Evolutionary conservation across 2,329 filamentous ascomycete genomes (phyloP).

Genomic region (Microdochium bolleyi): DNA sequence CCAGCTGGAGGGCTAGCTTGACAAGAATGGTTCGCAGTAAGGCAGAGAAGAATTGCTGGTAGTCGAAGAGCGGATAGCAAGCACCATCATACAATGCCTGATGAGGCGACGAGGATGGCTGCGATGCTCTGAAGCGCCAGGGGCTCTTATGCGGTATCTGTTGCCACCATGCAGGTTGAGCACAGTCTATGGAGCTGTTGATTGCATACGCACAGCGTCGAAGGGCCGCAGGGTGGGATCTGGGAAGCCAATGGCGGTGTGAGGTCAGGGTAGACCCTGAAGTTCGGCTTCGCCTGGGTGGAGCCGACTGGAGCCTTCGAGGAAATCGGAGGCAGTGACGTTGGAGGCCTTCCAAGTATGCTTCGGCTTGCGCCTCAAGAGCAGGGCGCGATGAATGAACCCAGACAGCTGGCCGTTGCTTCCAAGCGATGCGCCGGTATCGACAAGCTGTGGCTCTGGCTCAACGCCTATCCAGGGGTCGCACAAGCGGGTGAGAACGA

Average conservation of each 20-base stretch:
- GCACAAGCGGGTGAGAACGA: too few species aligned
- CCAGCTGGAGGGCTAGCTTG: too few species aligned
- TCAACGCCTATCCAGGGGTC: background rate
- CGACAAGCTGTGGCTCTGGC: background rate
- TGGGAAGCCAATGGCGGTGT: background rate
- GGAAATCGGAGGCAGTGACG: background rate
- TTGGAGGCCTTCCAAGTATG: background rate
- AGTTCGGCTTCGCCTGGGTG: background rate
- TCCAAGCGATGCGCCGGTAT: background rate
- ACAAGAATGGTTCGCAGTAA: too few species aligned
- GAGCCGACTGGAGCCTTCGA: background rate
- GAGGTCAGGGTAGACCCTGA: background rate
- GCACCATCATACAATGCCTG: background rate
- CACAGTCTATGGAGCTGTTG: background rate
- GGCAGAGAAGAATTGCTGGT: too few species aligned
- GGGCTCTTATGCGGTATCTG: background rate
- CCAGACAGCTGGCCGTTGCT: background rate
- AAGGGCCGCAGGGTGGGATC: background rate
- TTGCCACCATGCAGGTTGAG: background rate
- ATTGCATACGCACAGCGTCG: background rate
- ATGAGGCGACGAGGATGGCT: background rate
- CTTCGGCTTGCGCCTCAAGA: too few species aligned
- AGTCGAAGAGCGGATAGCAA: too few species aligned
- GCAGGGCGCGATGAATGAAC: too few species aligned
- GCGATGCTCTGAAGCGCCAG: background rate